Base-by-base conservation (phyloP, 1,284 basidiomycete species). In the Bondarzewia mesenterica region DNA sequence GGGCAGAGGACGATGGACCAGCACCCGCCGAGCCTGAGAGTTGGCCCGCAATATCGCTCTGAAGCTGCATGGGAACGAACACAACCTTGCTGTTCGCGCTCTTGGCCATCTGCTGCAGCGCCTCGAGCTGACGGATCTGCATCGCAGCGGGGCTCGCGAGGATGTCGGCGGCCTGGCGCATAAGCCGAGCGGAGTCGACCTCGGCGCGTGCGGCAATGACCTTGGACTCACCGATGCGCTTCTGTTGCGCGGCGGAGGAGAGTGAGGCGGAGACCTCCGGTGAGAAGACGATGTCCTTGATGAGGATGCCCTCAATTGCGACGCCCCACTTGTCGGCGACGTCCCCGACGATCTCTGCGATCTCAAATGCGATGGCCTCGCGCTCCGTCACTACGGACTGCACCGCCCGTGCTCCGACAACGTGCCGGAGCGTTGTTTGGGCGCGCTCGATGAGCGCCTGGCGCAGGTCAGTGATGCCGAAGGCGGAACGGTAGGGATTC, bases 191-290 rank as follows among this genome's bases (percentile, higher is more conserved):
- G 36, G 92, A 77, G 63, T 96, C 92, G 54, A 97, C 94, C 71
- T 98, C 94, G 16, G 94, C 95, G 53, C 91, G 80, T 0, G 94
- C 95, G 42, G 93, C 93, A 59, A 98, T 97, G 62, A 98, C 92
- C 68, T 94, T 97, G 63, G 80, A 82, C 70, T 97, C 94, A 68
- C 93, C 94, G 55, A 97, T 84, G 52, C 94, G 81, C 77, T 94
- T 95, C 72, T 91, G 87, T 62, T 94, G 92, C 29, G 93, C 93
- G 22, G 94, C 94, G 52, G 86, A 89, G 27, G 91, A 94, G 52
- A 98, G 78, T 10, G 88, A 91, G 26, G 92, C 87, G 54, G 93
- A 83, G n/a, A 97, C 80, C 56, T 97, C 94, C 46, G 85, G 60
- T 42, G 86, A 89, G 76, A 98, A 96, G 67, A 93, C 85, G 70